phyloP scores from a whole-genome alignment of 768 basidiomycete species.

The Termitomyces sp. region DNA sequence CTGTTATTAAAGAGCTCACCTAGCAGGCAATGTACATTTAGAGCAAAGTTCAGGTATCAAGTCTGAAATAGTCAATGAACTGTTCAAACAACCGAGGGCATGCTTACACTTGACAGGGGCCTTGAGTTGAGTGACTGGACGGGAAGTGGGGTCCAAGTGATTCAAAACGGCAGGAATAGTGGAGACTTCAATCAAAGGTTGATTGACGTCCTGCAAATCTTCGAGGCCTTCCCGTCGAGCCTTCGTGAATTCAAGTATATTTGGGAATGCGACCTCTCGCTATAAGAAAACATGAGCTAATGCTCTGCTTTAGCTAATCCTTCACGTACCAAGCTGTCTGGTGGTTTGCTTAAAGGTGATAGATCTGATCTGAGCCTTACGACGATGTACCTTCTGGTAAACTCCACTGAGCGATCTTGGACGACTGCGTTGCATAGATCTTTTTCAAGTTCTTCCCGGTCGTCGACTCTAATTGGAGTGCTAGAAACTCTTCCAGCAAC shows the following conservation, averaged over 20 bases:
- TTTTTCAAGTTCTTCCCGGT: slow-evolving; percentile 30
- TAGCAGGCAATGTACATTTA: slow-evolving; percentile 68
- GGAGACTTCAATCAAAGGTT: slow-evolving; percentile 69
- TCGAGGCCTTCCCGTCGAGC: slow-evolving; percentile 55
- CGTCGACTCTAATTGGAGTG: slow-evolving; percentile 36
- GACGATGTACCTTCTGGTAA: slow-evolving; percentile 64
- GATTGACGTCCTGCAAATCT: slow-evolving; percentile 53
- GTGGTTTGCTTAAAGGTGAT: slow-evolving; percentile 66
- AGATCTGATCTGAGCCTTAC: slow-evolving; percentile 57
- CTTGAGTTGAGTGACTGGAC: slow-evolving; percentile 31
- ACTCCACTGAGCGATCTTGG: slow-evolving; percentile 74
- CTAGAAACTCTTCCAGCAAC: slow-evolving; percentile 49
- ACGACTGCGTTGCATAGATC: slow-evolving; percentile 61
- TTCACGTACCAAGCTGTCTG: slow-evolving; percentile 54
- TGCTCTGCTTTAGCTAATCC: not conserved
- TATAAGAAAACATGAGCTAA: slow-evolving; percentile 20
- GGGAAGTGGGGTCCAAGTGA: slow-evolving; percentile 52
- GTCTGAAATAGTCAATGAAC: slow-evolving; percentile 33
- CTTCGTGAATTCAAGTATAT: slow-evolving; percentile 63
- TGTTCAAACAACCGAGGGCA: not conserved
- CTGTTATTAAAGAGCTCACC: slow-evolving; percentile 33
- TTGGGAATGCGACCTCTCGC: slow-evolving; percentile 59
- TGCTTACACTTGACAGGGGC: slow-evolving; percentile 52
- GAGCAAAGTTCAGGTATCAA: slow-evolving; percentile 81
- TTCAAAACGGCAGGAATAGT: slow-evolving; percentile 47